Percentiles rank a stretch among this genome's conserved stretches.
These are phyloP conservation scores for Polygonum aviculare DNA, from an alignment of 148 eudicot genomes.

Conservation along the genomic window DNA sequence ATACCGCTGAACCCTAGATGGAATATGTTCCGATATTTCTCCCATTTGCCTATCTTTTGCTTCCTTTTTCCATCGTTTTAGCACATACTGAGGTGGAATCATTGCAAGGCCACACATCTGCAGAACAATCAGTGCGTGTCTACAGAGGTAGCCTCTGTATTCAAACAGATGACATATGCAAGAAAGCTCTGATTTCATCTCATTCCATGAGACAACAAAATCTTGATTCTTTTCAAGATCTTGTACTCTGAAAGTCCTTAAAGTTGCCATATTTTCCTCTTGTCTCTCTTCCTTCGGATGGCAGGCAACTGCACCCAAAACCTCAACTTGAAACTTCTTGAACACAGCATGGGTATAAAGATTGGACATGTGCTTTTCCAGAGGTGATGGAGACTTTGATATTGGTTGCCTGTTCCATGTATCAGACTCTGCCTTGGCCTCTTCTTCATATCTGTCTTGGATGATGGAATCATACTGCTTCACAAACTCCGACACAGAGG, in stretches of 20 bases:
- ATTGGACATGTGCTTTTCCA: slow-evolving; percentile 77
- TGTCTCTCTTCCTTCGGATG: slow-evolving; percentile 63
- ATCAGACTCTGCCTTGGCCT: slow-evolving; percentile 83
- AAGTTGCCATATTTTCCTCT: slow-evolving; percentile 42
- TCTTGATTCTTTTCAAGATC: slow-evolving; percentile 66
- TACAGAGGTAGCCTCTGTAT: slow-evolving; percentile 81
- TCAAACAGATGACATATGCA: slow-evolving; percentile 85
- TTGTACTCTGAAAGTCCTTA: slow-evolving; percentile 58
- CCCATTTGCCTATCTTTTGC: slow-evolving; percentile 47
- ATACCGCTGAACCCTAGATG: slow-evolving; percentile 74
- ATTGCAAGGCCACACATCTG: slow-evolving; percentile 76
- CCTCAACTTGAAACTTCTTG: slow-evolving; percentile 82
- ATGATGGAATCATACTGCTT: slow-evolving; percentile 66
- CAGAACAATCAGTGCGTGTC: slow-evolving; percentile 93
- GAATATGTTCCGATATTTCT: slow-evolving; percentile 47
- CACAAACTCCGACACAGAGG: slow-evolving; percentile 68
- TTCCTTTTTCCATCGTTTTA: slow-evolving; percentile 92
- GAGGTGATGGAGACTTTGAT: slow-evolving; percentile 87
- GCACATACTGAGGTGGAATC: slow-evolving; percentile 71
- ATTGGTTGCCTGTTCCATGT: slow-evolving; percentile 80
- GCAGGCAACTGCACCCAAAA: slow-evolving; percentile 88
- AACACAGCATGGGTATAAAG: slow-evolving; percentile 72
- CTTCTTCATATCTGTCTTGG: slow-evolving; percentile 95
- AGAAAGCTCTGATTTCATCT: slow-evolving; percentile 58
- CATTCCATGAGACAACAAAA: slow-evolving; percentile 62